Evolutionary conservation across 768 basidiomycete genomes (phyloP).

Genomic region (Naematelia aurantialba): DNA sequence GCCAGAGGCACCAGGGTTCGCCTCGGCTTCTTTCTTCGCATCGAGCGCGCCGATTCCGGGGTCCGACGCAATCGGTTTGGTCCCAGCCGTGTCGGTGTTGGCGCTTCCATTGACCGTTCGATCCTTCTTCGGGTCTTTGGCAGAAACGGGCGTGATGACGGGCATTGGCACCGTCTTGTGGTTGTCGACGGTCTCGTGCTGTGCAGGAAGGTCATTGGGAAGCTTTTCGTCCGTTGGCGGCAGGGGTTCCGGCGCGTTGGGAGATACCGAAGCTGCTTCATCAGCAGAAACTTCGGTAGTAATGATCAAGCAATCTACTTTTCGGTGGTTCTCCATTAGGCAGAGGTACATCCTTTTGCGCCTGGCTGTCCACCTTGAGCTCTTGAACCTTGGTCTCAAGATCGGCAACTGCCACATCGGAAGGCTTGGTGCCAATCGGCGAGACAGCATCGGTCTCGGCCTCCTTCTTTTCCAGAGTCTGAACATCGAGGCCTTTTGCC

Average conservation of each 20-base stretch:
- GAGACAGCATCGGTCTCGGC: slow-evolving; percentile 29
- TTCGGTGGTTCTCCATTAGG: slow-evolving; percentile 17
- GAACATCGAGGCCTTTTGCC: slow-evolving; percentile 40
- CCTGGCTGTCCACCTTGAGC: slow-evolving; percentile 21
- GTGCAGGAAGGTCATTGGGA: slow-evolving; percentile 42
- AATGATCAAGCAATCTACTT: slow-evolving; percentile 9
- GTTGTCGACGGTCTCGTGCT: slow-evolving; percentile 42
- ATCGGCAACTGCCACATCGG: slow-evolving; percentile 30
- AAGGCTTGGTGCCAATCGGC: slow-evolving; percentile 26
- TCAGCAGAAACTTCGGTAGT: background rate
- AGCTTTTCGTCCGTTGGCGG: slow-evolving; percentile 11
- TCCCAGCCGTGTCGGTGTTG: slow-evolving; percentile 22
- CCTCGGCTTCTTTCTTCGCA: slow-evolving; percentile 38
- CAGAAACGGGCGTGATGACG: slow-evolving; percentile 36
- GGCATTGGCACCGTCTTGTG: slow-evolving; percentile 45
- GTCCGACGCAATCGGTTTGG: slow-evolving; percentile 30
- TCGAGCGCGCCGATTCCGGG: slow-evolving; percentile 32
- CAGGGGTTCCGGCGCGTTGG: slow-evolving; percentile 11
- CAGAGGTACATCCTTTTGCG: slow-evolving; percentile 10
- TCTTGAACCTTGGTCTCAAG: slow-evolving; percentile 37
- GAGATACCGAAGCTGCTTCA: background rate
- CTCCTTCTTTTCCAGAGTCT: slow-evolving; percentile 29
- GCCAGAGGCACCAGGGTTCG: slow-evolving; percentile 17
- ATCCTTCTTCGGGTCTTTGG: slow-evolving; percentile 42
- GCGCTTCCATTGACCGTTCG: slow-evolving; percentile 23